Evolutionary conservation across 2,329 filamentous ascomycete genomes (phyloP), one percentile per base, ranked within the genome.

Genomic region (Coniella vitis): DNA sequence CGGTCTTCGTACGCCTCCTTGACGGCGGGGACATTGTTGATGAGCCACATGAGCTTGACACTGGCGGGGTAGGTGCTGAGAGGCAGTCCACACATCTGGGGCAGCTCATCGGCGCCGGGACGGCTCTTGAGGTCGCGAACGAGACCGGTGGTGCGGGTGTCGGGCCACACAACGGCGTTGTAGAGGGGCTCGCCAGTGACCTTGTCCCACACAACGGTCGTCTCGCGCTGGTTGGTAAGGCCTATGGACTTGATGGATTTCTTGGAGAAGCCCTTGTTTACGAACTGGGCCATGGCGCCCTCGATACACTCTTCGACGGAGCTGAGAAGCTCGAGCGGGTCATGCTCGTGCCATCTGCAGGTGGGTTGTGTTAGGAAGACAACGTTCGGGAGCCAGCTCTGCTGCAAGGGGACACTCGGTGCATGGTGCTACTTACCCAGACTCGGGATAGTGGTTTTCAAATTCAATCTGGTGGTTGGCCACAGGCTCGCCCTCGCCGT

Each of bases 191-290:
- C 78, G 55, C 90, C 90, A 1, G 87, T 93, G 56, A 78, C 75
- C 59, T 75, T 79, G 65, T 95, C 87, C 89, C 89, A 95, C 21
- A 90, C 83, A 1, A 95, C 74, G 2, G 85, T 87, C 1, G 90
- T 95, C 67, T 95, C 90, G 63, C 90, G 83, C 71, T 95, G 89
- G 68, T 90, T 94, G 51, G 89, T 94, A 63, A 95, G 86, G 49
- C 90, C 90, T 56, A 95, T 75, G 10, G 86, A 79, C 63, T 79
- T 84, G 61, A 95, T 87, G 58, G 85, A 78, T 46, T 76, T 74
- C 52, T 76, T 72, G 21, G 76, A 73, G 66, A 88, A 78, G 52
- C 89, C 88, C 49, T 81, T 70, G n/a, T 78, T 72, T 43, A 79
- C 68, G 67, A 95, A 94, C 37, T 83, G 71, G 60, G 81, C 78